Percentiles rank a stretch among this genome's conserved stretches.
These are phyloP conservation scores for Sarcocystis neurona DNA, from an alignment of 169 alveolate genomes.

Conservation along the genomic window DNA sequence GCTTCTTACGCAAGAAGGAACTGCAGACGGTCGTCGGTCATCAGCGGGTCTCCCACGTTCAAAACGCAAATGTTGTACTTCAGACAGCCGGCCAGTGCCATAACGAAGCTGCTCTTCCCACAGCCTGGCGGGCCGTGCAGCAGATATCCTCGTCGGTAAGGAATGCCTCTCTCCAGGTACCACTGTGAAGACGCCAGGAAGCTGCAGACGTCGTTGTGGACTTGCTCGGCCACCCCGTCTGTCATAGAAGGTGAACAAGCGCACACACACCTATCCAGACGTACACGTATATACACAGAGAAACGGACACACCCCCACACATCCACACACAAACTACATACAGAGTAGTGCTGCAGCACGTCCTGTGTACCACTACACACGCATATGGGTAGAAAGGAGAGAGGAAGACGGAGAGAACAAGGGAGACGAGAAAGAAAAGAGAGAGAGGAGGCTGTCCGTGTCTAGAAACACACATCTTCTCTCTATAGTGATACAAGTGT, in stretches of 20 bases:
- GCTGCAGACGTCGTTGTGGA: slow-evolving; percentile 29
- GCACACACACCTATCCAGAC: neutral
- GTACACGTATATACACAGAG: neutral
- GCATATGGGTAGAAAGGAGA: too few species aligned
- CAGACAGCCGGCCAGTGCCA: slow-evolving; percentile 81
- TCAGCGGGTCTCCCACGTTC: slow-evolving; percentile 75
- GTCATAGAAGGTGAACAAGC: neutral
- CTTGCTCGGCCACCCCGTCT: slow-evolving; percentile 65
- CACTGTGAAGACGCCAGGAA: slow-evolving; percentile 64
- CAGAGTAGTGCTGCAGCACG: too few species aligned
- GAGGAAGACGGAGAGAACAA: too few species aligned
- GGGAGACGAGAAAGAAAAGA: too few species aligned
- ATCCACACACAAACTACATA: neutral
- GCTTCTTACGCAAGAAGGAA: slow-evolving; percentile 75
- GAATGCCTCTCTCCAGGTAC: slow-evolving; percentile 80
- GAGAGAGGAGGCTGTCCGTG: too few species aligned
- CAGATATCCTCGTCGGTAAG: slow-evolving; percentile 82
- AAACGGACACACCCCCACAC: neutral
- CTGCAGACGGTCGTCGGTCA: slow-evolving; percentile 80
- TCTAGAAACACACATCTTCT: too few species aligned
- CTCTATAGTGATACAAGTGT: too few species aligned
- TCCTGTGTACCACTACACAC: too few species aligned
- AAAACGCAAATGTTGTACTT: slow-evolving; percentile 79
- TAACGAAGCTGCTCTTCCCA: slow-evolving; percentile 82
- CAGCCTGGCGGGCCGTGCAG: slow-evolving; percentile 87